A percentile compares a stretch with the other conserved stretches of the same genome.
Conservation (phyloP, 768 basidiomycete genomes). For the Trametes cingulata region DNA sequence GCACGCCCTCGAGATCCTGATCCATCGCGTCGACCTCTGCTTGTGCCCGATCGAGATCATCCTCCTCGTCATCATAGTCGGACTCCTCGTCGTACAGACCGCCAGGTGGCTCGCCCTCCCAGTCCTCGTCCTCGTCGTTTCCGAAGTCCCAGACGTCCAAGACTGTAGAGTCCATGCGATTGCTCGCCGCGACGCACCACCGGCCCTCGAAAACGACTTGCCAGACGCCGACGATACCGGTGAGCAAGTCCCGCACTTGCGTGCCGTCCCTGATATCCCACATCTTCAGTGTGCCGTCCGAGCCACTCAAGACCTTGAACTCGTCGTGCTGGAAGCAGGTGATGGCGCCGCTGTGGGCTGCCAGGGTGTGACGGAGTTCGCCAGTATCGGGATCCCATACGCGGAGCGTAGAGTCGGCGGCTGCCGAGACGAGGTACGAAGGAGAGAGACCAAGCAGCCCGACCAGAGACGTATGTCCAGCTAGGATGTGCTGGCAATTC, state of each 20-base stretch:
- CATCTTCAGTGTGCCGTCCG: conserved; percentile 96
- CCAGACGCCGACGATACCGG: conserved; percentile 94
- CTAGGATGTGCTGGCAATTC: conserved; percentile 74
- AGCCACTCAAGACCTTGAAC: conserved; percentile 93
- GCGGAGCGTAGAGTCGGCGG: conserved; percentile 92
- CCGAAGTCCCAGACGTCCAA: conserved; percentile 93
- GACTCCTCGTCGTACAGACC: conserved; percentile 74
- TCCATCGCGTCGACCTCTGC: conserved; percentile 74
- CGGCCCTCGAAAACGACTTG: conserved; percentile 94
- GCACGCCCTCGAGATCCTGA: conserved; percentile 49
- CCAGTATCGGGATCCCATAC: conserved; percentile 92
- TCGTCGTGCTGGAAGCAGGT: conserved; percentile 99
- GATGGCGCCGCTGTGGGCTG: conserved; percentile 95
- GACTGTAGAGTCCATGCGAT: conserved; percentile 72
- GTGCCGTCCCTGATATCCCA: conserved; percentile 92
- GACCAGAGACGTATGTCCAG: conserved; percentile 93
- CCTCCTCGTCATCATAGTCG: conserved; percentile 57
- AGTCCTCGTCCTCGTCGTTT: conserved; percentile 68
- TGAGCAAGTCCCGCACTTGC: conserved; percentile 84
- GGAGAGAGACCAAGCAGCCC: conserved; percentile 90
- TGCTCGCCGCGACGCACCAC: conserved; percentile 94
- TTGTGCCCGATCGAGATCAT: conserved; percentile 53
- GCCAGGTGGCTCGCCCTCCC: conserved; percentile 77
- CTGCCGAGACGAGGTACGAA: conserved; percentile 90
- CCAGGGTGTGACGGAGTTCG: conserved; percentile 76